A percentile compares a stretch with the other conserved stretches of the same genome.
Evolutionary conservation across 331 rosid species (phyloP).

Genomic region (Pyracantha coccinea): DNA sequence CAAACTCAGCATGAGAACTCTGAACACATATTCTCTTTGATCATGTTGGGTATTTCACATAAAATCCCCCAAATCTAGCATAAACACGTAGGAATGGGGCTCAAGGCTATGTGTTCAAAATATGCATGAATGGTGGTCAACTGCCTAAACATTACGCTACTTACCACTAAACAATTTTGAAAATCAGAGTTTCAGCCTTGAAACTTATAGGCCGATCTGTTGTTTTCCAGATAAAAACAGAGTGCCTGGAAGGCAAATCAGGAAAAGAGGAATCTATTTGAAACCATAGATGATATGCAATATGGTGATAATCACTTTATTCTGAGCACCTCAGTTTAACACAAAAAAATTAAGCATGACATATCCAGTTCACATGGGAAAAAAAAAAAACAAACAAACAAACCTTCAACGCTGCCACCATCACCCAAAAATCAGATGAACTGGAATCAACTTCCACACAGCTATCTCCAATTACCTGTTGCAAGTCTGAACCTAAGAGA

Average conservation of each 20-base stretch:
- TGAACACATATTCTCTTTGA: not conserved
- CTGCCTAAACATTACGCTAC: not conserved
- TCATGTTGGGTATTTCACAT: not conserved
- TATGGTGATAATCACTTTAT: not conserved
- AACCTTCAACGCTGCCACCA: constrained; percentile 96
- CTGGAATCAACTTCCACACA: constrained; percentile 62
- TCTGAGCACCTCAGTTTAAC: not conserved
- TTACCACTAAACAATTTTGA: not conserved
- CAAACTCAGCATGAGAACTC: not conserved
- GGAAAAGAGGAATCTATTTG: not conserved
- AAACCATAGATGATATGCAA: not conserved
- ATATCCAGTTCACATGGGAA: not conserved
- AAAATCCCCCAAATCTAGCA: not conserved
- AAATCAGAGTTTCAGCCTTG: not conserved
- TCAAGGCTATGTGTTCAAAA: not conserved
- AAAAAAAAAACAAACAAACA: constrained; percentile 4
- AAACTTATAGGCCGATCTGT: not conserved
- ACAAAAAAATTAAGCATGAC: no score
- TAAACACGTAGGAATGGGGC: not conserved
- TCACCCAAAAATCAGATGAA: constrained; percentile 90
- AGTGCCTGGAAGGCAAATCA: not conserved
- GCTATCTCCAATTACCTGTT: constrained; percentile 58
- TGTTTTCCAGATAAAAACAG: not conserved
- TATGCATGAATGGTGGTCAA: not conserved
- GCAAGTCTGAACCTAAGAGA: constrained; percentile 60